Conservation (phyloP, 2,329 filamentous ascomycete species). For the Trichophyton rubrum region DNA sequence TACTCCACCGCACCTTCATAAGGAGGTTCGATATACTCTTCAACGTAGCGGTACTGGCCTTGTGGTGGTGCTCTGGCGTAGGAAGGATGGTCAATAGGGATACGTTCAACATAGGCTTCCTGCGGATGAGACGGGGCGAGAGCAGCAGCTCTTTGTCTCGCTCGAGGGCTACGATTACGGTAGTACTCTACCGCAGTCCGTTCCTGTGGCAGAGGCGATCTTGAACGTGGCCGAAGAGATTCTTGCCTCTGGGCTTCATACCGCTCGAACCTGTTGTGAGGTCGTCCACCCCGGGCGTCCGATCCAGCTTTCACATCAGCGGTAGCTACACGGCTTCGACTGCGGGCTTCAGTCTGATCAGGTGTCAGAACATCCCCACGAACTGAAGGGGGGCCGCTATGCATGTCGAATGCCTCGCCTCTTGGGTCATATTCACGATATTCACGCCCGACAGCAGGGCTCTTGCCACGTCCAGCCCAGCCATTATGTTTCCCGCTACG, state of each 20-base stretch:
- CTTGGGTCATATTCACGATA: constrained; percentile 14
- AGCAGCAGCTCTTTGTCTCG: constrained; percentile 7
- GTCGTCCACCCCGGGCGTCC: constrained; percentile 11
- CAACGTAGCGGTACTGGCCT: constrained; percentile 18
- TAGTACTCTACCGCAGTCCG: constrained; percentile 17
- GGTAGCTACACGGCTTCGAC: constrained; percentile 12
- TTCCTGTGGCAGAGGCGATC: constrained; percentile 18
- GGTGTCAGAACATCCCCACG: constrained; percentile 13
- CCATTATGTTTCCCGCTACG: constrained; percentile 7
- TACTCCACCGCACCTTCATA: constrained; percentile 18
- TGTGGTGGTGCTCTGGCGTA: constrained; percentile 12
- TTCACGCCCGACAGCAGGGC: constrained; percentile 9
- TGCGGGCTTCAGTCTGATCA: constrained; percentile 13
- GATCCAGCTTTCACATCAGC: constrained; percentile 12
- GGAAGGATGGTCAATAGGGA: constrained; percentile 10
- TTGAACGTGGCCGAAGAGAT: constrained; percentile 17
- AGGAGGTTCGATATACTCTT: constrained; percentile 15
- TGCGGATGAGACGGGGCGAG: constrained; percentile 13
- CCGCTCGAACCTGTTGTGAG: constrained; percentile 19
- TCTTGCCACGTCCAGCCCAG: constrained; percentile 13
- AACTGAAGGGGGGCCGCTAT: constrained; percentile 7
- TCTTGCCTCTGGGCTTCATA: constrained; percentile 19
- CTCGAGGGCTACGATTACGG: constrained; percentile 17
- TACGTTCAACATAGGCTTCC: constrained; percentile 13
- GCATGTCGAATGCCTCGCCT: constrained; percentile 10